These are phyloP conservation scores for Paraconiothyrium brasiliense DNA, from an alignment of 2,329 filamentous ascomycete genomes.

Conservation along the genomic window DNA sequence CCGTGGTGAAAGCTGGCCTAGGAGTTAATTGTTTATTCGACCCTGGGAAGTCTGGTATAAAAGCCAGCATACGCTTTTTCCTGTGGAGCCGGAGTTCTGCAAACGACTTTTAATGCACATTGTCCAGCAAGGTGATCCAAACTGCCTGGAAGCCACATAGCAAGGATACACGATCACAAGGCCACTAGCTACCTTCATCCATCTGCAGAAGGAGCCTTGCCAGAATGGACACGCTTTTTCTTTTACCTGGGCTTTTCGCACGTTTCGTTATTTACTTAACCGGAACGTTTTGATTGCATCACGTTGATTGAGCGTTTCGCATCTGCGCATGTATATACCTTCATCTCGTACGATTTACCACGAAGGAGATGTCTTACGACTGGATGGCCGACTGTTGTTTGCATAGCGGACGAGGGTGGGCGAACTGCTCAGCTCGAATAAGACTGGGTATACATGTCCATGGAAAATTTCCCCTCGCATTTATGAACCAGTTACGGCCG, in stretches of 20 bases:
- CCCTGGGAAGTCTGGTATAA: conserved; percentile 22
- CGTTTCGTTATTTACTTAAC: conserved; percentile 21
- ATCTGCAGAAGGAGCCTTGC: background rate
- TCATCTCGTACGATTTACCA: conserved; percentile 30
- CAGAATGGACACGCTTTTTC: conserved; percentile 4
- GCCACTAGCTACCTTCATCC: background rate
- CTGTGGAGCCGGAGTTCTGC: conserved; percentile 22
- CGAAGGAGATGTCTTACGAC: conserved; percentile 43
- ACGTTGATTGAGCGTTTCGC: conserved; percentile 24
- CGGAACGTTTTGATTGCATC: conserved; percentile 30
- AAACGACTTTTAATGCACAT: conserved; percentile 26
- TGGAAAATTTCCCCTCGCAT: conserved; percentile 13
- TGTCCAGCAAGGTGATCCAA: conserved; percentile 20
- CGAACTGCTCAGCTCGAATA: conserved; percentile 26
- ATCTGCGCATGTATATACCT: conserved; percentile 48
- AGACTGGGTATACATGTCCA: conserved; percentile 21
- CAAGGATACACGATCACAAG: conserved; percentile 4
- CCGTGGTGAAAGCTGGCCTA: conserved; percentile 28
- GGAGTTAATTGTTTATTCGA: conserved; percentile 26
- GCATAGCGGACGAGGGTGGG: conserved; percentile 42
- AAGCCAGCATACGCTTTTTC: conserved; percentile 23
- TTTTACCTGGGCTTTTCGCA: conserved; percentile 12
- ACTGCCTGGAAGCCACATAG: conserved; percentile 10
- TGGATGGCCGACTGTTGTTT: conserved; percentile 43
- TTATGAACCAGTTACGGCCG: conserved; percentile 14